Evolutionary conservation across 2,329 filamentous ascomycete genomes (phyloP), one percentile per base, ranked within the genome.

Genomic region (Didymella pinodella): DNA sequence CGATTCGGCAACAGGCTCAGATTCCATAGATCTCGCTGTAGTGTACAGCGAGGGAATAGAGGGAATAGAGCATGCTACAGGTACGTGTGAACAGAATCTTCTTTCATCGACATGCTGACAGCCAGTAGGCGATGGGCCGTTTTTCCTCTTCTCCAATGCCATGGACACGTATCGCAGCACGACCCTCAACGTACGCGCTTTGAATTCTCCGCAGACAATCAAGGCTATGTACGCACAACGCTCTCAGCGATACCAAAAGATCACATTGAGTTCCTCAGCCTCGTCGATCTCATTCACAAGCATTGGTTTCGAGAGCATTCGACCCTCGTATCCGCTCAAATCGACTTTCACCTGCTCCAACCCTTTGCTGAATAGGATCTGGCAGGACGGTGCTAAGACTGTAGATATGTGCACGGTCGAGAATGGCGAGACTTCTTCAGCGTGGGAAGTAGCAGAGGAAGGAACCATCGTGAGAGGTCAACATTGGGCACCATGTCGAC

Each of bases 71-170:
- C 54, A 54, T 44, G 34, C 52, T n/a, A 48, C 49, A 22, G 55
- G 55, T 58, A 43, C n/a, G 28, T 10, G n/a, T 7, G 6, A 3
- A 26, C 12, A 26, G 16, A 11, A n/a, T n/a, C 7, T 26, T 7
- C 25, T 1, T 14, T 18, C 31, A 10, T 6, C 2, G 3, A 20
- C 0, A 14, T 26, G 14, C 38, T 55, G 12, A 55, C 29, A 7
- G n/a, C n/a, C 1, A 34, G 14, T 14, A 58, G 59, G 59, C 12
- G 59, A 61, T 25, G 59, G 59, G 2, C 59, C 59, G 11, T 61
- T 61, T 41, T 61, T 61, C 40, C 41, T 61, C 12, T 57, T 61
- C 34, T 61, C 59, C 20, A 61, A 61, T 25, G 59, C 59, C 4
- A 61, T 61, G 59, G 59, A 61, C 34, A 57, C 54, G 22, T 57